Evolutionary conservation across 2,329 filamentous ascomycete genomes (phyloP).

Genomic region (Endoconidiophora laricicola): DNA sequence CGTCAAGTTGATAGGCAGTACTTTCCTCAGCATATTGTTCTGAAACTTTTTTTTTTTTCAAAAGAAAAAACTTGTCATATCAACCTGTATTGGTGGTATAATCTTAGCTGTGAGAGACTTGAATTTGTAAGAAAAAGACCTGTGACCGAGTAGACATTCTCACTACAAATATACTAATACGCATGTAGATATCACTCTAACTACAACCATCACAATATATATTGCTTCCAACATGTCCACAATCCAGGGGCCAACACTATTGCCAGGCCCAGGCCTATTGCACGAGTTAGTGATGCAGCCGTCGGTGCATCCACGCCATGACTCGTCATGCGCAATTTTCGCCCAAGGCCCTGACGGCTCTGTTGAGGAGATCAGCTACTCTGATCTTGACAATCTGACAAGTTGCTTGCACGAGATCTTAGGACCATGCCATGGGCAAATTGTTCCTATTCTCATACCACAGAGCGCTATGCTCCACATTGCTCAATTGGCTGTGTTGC

Average conservation of each 20-base stretch:
- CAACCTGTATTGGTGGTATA: too few relatives aligned
- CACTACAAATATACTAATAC: neutral
- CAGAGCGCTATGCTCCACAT: constrained; percentile 68
- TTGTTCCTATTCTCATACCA: constrained; percentile 62
- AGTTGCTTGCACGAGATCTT: neutral
- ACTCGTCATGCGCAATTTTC: neutral
- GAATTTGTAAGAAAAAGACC: too few relatives aligned
- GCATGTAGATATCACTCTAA: neutral
- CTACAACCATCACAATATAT: neutral
- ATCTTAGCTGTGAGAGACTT: too few relatives aligned
- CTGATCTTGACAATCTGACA: constrained; percentile 18
- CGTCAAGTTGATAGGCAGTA: too few relatives aligned
- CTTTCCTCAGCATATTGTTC: too few relatives aligned
- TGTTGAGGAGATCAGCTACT: neutral
- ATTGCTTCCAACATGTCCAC: constrained; percentile 14
- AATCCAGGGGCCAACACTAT: constrained; percentile 26
- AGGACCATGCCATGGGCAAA: constrained; percentile 7
- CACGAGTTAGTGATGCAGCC: constrained; percentile 38
- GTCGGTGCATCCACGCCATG: neutral
- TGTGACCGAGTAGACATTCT: neutral
- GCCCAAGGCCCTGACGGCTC: neutral
- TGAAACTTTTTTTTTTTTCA: too few relatives aligned
- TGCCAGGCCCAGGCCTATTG: constrained; percentile 29
- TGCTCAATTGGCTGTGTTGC: constrained; percentile 58
- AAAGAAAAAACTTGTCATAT: too few relatives aligned